Conservation (phyloP, 2,329 filamentous ascomycete species). For the Clarireedia paspali region DNA sequence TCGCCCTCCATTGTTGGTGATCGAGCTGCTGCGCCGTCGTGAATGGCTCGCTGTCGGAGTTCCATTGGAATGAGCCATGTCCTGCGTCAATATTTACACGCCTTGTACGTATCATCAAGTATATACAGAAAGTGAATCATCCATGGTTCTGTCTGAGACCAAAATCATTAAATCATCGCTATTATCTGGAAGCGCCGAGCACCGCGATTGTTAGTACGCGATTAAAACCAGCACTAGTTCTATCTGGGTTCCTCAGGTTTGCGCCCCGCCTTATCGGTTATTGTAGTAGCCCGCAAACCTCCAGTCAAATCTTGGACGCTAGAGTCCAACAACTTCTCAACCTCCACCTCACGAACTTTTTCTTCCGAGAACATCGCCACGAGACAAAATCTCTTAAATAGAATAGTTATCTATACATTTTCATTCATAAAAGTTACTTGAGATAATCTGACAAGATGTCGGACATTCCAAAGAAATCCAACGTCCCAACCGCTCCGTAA, state of each 20-base stretch:
- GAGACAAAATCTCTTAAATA: constrained; percentile 6
- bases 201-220: neutral
- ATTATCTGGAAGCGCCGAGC: neutral
- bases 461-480: constrained; percentile 55
- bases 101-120: constrained; percentile 1
- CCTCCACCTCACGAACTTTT: constrained; percentile 10
- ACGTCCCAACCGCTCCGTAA: constrained; percentile 54
- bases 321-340: constrained; percentile 11
- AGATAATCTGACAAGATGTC: constrained; percentile 41
- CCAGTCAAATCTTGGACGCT: constrained; percentile 9
- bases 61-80: constrained; percentile 24
- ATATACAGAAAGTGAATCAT: neutral
- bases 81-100: constrained; percentile 3
- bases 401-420: constrained; percentile 1
- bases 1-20: constrained; percentile 23
- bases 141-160: neutral
- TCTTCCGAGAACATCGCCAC: constrained; percentile 6
- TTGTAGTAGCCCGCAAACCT: constrained; percentile 11
- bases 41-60: constrained; percentile 17
- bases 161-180: neutral
- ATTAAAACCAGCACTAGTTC: neutral
- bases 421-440: neutral
- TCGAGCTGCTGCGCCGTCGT: constrained; percentile 27
- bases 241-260: constrained; percentile 6
- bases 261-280: constrained; percentile 11